Evolutionary conservation across 2,329 filamentous ascomycete species (phyloP), one percentile per base, ranked within the genome.

Genomic region (Fusarium duplospermum): DNA sequence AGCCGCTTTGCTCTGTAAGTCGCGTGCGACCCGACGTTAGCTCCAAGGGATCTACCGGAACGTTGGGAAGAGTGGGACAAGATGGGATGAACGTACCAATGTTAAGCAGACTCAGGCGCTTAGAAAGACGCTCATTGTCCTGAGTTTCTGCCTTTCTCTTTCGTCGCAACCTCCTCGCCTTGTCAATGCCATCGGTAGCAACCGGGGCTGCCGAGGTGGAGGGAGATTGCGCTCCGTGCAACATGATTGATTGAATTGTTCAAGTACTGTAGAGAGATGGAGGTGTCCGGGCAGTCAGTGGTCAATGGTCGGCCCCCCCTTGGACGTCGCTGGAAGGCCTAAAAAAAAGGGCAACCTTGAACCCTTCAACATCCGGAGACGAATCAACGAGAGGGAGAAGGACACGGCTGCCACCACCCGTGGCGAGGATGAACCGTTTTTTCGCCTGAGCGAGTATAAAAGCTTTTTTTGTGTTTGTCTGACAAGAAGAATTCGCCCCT

Each of bases 71-170:
- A 35, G 24, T 45, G 47, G 24, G 47, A 52, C 24, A 63, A 61
- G 59, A 57, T 33, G 42, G 63, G 45, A 61, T 64, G 60, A 67
- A 59, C 86, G 65, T 90, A 96, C 94, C 93, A 74, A 98, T 85
- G 81, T 95, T 95, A 64, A 98, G 88, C 61, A 93, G 86, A 80
- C 94, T 93, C 82, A 98, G 88, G 74, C 93, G 89, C 86, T 98
- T 98, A 56, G 93, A 93, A 73, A 98, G 88, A 62, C 95, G 92
- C 84, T 97, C 90, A 74, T 89, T 91, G 78, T 89, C 87, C 70
- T 89, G 88, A 16, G 82, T 81, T 62, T 90, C 88, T 67, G 90
- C 88, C 82, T 91, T 92, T 77, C 90, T 84, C 84, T 92, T 92
- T 78, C 86, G 84, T 29, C 74, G 72, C 66, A 74, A 64, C 64